These are phyloP conservation scores for Saturnispora quitensis DNA, from an alignment of 805 yeast genomes.

Conservation along the genomic window DNA sequence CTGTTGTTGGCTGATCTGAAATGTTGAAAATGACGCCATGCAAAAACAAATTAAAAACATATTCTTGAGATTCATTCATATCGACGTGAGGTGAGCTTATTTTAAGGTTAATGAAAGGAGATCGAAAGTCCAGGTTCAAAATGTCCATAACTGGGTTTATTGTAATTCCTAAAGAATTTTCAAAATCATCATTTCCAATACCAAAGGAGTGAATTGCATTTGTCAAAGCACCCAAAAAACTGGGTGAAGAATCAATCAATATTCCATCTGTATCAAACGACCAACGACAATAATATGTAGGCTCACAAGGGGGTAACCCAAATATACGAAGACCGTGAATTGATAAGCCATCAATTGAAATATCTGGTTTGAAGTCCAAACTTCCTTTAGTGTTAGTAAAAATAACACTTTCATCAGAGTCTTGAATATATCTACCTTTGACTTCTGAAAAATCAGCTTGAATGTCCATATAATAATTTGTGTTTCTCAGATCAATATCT, in stretches of 20 bases:
- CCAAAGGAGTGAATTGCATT: slow-evolving; percentile 40
- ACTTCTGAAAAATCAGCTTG: slow-evolving; percentile 66
- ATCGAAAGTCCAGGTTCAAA: slow-evolving; percentile 48
- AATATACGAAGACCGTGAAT: slow-evolving; percentile 88
- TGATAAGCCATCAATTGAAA: slow-evolving; percentile 48
- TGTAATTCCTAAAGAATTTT: slow-evolving; percentile 58
- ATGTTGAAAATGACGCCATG: slow-evolving; percentile 21
- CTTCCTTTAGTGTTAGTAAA: slow-evolving; percentile 20
- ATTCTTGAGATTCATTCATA: background rate
- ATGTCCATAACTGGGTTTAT: slow-evolving; percentile 58
- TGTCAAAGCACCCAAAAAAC: slow-evolving; percentile 35
- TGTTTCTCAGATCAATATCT: slow-evolving; percentile 75
- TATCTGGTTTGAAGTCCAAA: slow-evolving; percentile 29
- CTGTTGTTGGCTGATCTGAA: slow-evolving; percentile 62
- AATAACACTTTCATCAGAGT: slow-evolving; percentile 18
- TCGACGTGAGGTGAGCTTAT: slow-evolving; percentile 28
- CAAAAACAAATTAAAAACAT: slow-evolving; percentile 26
- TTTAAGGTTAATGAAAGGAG: slow-evolving; percentile 38
- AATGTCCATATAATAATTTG: slow-evolving; percentile 88
- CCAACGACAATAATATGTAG: slow-evolving; percentile 89
- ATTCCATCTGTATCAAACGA: slow-evolving; percentile 62
- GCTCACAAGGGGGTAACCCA: slow-evolving; percentile 84
- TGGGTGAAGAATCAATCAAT: slow-evolving; percentile 39
- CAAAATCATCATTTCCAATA: slow-evolving; percentile 63
- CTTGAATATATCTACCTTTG: slow-evolving; percentile 26